Base-by-base conservation (phyloP, 176 grass and related monocot genomes). In the Guadua angustifolia region DNA sequence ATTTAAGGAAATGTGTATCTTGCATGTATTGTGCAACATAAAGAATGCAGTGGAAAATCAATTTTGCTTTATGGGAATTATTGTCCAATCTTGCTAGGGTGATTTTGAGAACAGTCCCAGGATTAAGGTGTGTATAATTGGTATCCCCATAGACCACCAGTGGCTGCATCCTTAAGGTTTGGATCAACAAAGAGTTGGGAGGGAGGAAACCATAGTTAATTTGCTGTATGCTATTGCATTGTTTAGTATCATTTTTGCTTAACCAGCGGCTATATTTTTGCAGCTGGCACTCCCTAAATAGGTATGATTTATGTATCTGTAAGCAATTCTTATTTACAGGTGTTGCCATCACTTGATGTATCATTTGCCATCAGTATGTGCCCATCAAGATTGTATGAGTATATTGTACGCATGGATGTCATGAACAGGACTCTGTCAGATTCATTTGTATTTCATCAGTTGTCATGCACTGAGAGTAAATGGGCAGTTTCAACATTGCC, bases 351-450 rank as follows among this genome's bases (percentile, higher is more conserved):
- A 45, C 74, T 99, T 74, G 91, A 99, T 75, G 71, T 94, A 44
- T 99, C 93, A 51, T 95, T 95, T 86, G 32, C 85, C 66, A 78
- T 99, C 60, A 94, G 74, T 77, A 92, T 76, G 79, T 99, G 89
- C 22, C 80, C 91, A 60, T 99, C 87, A 75, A 94, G 88, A 85
- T 90, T 99, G 65, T 79, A 89, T 83, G 96, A 99, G 76, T 94
- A 92, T 80, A 82, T 99, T 49, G 91, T 99, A 53, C 86, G 86
- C 13, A 94, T 99, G 96, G 96, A 99, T 43, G 79, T 99, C 25
- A 42, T 87, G 44, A 99, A 95, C 79, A 88, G 71, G 76, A 93
- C 91, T 64, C 80, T 52, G 26, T 99, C 86, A 44, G 91, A 92
- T 17, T 84, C 86, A 72, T 95, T 99, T 71, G 26, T 47, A 35